phyloP scores from a whole-genome alignment of 2,329 filamentous ascomycete genomes.

The Stemphylium beticola region DNA sequence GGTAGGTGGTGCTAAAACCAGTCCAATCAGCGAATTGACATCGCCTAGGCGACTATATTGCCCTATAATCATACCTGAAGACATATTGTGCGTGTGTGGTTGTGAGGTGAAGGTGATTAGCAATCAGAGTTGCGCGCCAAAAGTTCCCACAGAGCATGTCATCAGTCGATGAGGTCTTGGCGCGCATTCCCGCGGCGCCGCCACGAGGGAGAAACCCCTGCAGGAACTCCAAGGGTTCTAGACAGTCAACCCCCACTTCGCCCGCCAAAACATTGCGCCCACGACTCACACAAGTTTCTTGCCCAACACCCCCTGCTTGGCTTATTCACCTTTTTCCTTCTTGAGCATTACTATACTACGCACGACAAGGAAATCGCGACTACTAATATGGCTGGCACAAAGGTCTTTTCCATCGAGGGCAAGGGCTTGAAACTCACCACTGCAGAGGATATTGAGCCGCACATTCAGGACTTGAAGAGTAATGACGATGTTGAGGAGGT shows the following conservation, averaged over 20 bases:
- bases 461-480: slow-evolving; percentile 76
- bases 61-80: slow-evolving; percentile 38
- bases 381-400: slow-evolving; percentile 56
- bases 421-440: slow-evolving; percentile 92
- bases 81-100: slow-evolving; percentile 40
- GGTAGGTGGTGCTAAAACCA: slow-evolving; percentile 33
- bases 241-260: slow-evolving; percentile 39
- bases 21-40: slow-evolving; percentile 11
- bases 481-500: slow-evolving; percentile 83
- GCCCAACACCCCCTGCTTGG: slow-evolving; percentile 1
- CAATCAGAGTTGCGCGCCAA: slow-evolving; percentile 26
- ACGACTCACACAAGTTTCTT: slow-evolving; percentile 5
- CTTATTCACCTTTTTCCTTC: slow-evolving; percentile 4
- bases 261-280: slow-evolving; percentile 32
- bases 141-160: slow-evolving; percentile 19
- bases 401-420: slow-evolving; percentile 88
- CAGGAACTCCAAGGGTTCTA: slow-evolving; percentile 14
- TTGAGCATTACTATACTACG: slow-evolving; percentile 5
- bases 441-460: slow-evolving; percentile 81
- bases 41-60: background rate
- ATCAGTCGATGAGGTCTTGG: slow-evolving; percentile 28
- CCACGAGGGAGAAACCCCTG: slow-evolving; percentile 16
- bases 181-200: slow-evolving; percentile 24
- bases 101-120: slow-evolving; percentile 31
- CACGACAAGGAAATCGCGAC: background rate